Base-by-base conservation (phyloP, 192 early-diverging fungal species). In the Mortierella antarctica region DNA sequence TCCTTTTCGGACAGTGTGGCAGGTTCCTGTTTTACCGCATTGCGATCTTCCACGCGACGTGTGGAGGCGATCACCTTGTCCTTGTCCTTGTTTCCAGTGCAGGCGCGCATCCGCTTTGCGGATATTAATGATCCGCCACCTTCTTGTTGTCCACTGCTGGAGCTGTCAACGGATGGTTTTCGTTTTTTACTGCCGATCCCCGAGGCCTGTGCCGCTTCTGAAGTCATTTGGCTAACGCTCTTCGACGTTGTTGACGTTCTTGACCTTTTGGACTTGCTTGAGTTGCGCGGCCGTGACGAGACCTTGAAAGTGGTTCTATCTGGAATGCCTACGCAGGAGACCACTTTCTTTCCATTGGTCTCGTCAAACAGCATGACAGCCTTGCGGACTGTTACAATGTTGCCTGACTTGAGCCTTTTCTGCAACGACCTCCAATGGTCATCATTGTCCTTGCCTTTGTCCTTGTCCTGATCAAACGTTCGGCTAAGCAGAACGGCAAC, bases 401-500 rank as follows among this genome's bases (percentile, higher is more conserved):
- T 41, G 12, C 57, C 57, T 10, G 12, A 41, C 15, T 41, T 59
- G 15, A 59, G 11, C 31, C 31, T 31, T 31, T 31, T 31, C 31
- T 31, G 31, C 31, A 31, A 31, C 31, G 31, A 31, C 31, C 31
- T 31, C 31, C 31, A 31, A 3, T 31, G 31, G 31, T 2, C 31
- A 31, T 31, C 3, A 17, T 11, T 15, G 17, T n/a, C 40, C 42
- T 61, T 17, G 23, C 2, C 31, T 39, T 58, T 21, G 9, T 58
- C 31, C 44, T 46, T 40, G n/a, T 62, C 6, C 12, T 40, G 50
- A 18, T 54, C 18, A 23, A 61, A 62, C 15, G 58, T 10, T 9
- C 47, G 31, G 51, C 40, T 52, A 7, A 74, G 21, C 42, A 74
- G 56, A 18, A 74, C 64, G 13, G 71, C 71, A n/a, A 74, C 50